These are phyloP conservation scores for Colletotrichum limetticola DNA, from an alignment of 2,329 filamentous ascomycete genomes.

Conservation along the genomic window DNA sequence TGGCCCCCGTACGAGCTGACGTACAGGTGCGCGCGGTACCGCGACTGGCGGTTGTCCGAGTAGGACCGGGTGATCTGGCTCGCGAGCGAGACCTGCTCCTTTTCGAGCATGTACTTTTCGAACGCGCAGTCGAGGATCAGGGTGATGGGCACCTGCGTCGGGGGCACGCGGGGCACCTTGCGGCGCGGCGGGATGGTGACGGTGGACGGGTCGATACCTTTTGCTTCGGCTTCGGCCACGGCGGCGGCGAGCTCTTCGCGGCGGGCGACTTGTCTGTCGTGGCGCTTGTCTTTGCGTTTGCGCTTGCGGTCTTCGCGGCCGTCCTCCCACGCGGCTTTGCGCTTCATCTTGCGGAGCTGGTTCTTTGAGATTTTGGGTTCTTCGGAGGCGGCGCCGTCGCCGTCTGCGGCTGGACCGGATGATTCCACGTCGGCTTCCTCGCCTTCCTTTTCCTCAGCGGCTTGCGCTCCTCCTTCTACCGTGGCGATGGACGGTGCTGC, in stretches of 20 bases:
- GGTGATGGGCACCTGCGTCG: constrained; percentile 75
- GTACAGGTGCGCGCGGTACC: constrained; percentile 76
- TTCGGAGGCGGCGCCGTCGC: background rate
- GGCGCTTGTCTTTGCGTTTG: constrained; percentile 65
- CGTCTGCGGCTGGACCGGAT: background rate
- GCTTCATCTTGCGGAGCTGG: constrained; percentile 82
- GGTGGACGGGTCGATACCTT: constrained; percentile 53
- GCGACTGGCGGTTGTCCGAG: constrained; percentile 81
- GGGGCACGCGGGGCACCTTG: constrained; percentile 46
- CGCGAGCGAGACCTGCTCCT: constrained; percentile 84
- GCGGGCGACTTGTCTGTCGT: constrained; percentile 58
- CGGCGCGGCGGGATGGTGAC: constrained; percentile 38
- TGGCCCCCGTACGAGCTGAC: constrained; percentile 82
- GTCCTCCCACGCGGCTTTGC: constrained; percentile 80
- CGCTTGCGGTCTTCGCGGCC: constrained; percentile 68
- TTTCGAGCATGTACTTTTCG: constrained; percentile 88
- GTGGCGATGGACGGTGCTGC: background rate
- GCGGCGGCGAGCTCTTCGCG: constrained; percentile 61
- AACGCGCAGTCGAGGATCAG: constrained; percentile 93
- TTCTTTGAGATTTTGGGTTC: constrained; percentile 77
- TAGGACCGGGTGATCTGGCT: constrained; percentile 90
- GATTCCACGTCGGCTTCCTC: background rate
- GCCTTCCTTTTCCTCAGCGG: constrained; percentile 1
- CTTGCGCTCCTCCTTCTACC: constrained; percentile 4
- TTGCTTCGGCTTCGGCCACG: constrained; percentile 55